phyloP scores from a whole-genome alignment of 2,329 filamentous ascomycete genomes.

The Podosphaera xanthii region DNA sequence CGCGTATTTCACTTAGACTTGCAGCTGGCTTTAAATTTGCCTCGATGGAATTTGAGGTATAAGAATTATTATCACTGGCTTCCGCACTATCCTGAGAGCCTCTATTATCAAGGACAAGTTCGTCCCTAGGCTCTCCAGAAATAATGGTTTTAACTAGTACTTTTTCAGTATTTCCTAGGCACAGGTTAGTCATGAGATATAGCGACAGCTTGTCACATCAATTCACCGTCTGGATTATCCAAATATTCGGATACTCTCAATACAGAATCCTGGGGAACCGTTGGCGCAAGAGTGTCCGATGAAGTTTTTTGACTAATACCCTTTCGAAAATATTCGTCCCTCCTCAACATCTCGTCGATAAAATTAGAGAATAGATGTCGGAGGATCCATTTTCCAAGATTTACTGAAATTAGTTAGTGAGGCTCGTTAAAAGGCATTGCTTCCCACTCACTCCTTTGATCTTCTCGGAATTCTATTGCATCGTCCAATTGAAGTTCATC shows the following conservation, averaged over 20 bases:
- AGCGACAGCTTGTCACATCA: slow-evolving; percentile 43
- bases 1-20: slow-evolving; percentile 22
- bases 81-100: slow-evolving; percentile 31
- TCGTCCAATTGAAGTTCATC: slow-evolving; percentile 62
- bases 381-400: slow-evolving; percentile 88
- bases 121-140: slow-evolving; percentile 27
- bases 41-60: slow-evolving; percentile 26
- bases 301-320: slow-evolving; percentile 40
- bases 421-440: not conserved
- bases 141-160: slow-evolving; percentile 29
- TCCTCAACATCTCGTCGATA: slow-evolving; percentile 71
- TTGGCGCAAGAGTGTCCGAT: too few species aligned
- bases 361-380: slow-evolving; percentile 77
- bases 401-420: slow-evolving; percentile 35
- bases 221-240: slow-evolving; percentile 22
- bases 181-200: slow-evolving; percentile 21
- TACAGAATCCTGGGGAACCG: too few species aligned
- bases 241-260: slow-evolving; percentile 12
- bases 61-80: slow-evolving; percentile 65
- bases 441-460: slow-evolving; percentile 56
- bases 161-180: slow-evolving; percentile 52
- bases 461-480: slow-evolving; percentile 63
- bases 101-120: slow-evolving; percentile 29
- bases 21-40: slow-evolving; percentile 22
- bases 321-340: slow-evolving; percentile 53